Base-by-base conservation (phyloP, 2,329 filamentous ascomycete species). In the Cadophora gregata region DNA sequence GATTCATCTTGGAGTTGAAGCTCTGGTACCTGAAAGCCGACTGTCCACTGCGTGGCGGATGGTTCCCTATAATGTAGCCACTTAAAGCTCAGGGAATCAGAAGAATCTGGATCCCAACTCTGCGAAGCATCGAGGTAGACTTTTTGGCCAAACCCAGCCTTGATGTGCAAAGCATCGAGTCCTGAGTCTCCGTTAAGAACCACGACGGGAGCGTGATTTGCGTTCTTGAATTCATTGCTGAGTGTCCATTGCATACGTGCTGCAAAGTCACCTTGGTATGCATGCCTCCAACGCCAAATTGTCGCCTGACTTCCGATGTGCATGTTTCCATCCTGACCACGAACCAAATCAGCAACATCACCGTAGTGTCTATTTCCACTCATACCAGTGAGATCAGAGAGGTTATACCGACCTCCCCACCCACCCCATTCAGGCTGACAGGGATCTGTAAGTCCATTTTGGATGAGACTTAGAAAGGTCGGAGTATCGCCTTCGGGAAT, bases 401-500 rank as follows among this genome's bases (percentile, higher is more conserved):
- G 69, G 25, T 58, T 64, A 70, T 81, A 81, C 8, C 81, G 72
- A 0, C 80, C 81, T 29, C 80, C 81, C 80, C 80, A 82, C 64
- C 76, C 67, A n/a, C 81, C 80, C 73, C 77, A 82, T 24, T 79
- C 75, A 0, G 79, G 80, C 21, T 78, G 70, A 27, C 80, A 77
- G 1, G 78, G 75, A 7, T 74, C 71, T 4, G 77, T 76, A 1
- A 82, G 74, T 0, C 81, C 80, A 65, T 82, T 82, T 59, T 79
- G 79, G 27, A 82, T 78, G 1, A 81, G 72, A 56, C 76, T 78
- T 4, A 82, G 67, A 66, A 81, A 80, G 0, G 78, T 77, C 2
- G 80, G 80, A 1, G 80, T 81, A 61, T 83, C 81, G n/a, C 80
- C 84, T 72, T 88, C 86, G 25, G 81, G 79, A 63, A 86, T 85